phyloP scores from a whole-genome alignment of 352 stramenopile species.

The Globisporangium yorkense region DNA sequence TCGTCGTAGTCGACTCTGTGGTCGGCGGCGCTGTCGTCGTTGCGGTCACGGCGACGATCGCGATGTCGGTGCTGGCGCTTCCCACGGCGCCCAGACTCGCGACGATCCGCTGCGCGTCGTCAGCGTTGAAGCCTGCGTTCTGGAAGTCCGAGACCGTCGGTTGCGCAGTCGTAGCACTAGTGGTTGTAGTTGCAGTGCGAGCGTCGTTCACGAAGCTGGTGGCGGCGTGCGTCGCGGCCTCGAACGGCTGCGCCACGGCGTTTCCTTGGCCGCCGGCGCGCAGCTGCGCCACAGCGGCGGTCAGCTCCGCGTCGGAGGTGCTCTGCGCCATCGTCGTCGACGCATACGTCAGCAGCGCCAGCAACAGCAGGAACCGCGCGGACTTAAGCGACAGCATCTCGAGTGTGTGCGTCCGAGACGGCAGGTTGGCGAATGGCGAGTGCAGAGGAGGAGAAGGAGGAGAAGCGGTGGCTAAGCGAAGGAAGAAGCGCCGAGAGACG shows the following conservation, averaged over 20 bases:
- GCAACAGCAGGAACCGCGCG: no score
- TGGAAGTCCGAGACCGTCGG: conserved; percentile 15
- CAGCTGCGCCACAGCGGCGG: not conserved
- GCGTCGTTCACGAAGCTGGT: conserved; percentile 11
- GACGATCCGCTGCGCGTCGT: conserved; percentile 14
- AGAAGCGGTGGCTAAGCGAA: no score
- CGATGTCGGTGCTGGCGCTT: conserved; percentile 1
- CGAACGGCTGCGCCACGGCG: conserved; percentile 12
- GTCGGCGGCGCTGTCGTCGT: not conserved
- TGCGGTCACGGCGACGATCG: not conserved
- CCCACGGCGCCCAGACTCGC: conserved; percentile 2
- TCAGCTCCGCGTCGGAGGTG: not conserved
- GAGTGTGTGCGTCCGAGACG: not conserved
- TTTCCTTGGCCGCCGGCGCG: conserved; percentile 4
- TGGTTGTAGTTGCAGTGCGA: not conserved
- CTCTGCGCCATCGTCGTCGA: not conserved
- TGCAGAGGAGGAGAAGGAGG: no score
- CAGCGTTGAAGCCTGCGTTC: conserved; percentile 13
- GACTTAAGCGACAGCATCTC: no score
- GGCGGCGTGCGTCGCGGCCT: not conserved
- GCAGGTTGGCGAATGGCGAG: not conserved
- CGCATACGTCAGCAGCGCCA: no score
- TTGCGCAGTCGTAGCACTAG: not conserved
- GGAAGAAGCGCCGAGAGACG: not conserved
- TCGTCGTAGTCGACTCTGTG: not conserved